Base-by-base conservation (phyloP, 192 early-diverging fungal genomes). In the Dimargaris cristalligena region DNA sequence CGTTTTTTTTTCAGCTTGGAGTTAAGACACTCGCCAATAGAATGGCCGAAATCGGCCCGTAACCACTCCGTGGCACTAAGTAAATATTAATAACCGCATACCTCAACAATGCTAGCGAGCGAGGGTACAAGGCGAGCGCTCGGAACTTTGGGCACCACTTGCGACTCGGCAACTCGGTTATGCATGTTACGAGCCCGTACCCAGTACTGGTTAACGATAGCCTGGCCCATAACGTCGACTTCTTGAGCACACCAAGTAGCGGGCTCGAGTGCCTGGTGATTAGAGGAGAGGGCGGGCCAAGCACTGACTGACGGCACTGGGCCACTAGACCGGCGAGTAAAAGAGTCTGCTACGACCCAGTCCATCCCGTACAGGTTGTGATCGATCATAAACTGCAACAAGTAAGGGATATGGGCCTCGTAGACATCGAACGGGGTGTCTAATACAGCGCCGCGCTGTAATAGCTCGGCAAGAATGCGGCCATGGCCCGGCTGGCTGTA, bases 291-390 rank as follows among this genome's bases (percentile, higher is more conserved):
- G 3, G 25, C 46, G 20, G 46, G 46, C 1, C 46, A 47, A 47
- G 1, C 46, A 18, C 20, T 47, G 6, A 47, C 25, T 47, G n/a
- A 25, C 46, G n/a, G 46, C n/a, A 3, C n/a, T 47, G 66, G 28
- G n/a, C n/a, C n/a, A n/a, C n/a, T n/a, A n/a, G n/a, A n/a, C n/a
- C n/a, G n/a, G n/a, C n/a, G n/a, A n/a, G n/a, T n/a, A n/a, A n/a
- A n/a, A n/a, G n/a, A n/a, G n/a, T n/a, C n/a, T n/a, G n/a, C n/a
- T n/a, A n/a, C 66, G 14, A 92, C 68, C 75, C 80, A 88, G 35
- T 84, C 84, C 87, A 91, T 91, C 0, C 90, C 90, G 59, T 84
- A 86, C 20, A 95, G 66, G 50, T 90, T 90, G 62, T 84, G 83
- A 59, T 95, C 90, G 52, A 91, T 74, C 54, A 90, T 71, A 60